A percentile compares a stretch with the other conserved stretches of the same genome.
These are phyloP conservation scores for Cercophora newfieldiana DNA, from an alignment of 495 filamentous ascomycete species.

Conservation along the genomic window DNA sequence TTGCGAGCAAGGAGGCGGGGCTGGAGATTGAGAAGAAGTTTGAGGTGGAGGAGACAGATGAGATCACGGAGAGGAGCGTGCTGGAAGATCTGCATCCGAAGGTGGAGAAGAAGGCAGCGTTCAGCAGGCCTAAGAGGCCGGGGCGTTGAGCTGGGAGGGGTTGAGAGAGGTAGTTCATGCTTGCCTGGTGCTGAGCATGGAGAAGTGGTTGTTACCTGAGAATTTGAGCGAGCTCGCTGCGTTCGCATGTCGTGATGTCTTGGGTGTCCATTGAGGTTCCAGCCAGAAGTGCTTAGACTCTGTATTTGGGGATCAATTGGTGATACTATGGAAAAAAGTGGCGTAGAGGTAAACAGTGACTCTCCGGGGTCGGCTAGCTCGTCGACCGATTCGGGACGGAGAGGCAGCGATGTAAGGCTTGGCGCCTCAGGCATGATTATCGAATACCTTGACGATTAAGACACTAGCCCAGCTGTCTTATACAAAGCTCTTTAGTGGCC, in stretches of 20 bases:
- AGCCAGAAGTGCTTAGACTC: no score
- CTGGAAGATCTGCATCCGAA: constrained; percentile 75
- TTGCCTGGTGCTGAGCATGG: neutral
- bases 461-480: no score
- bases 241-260: neutral
- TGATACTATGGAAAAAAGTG: no score
- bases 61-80: constrained; percentile 72
- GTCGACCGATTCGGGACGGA: no score
- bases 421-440: no score
- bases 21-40: constrained; percentile 74
- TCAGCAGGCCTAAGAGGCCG: constrained; percentile 87
- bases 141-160: constrained; percentile 45
- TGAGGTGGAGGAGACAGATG: constrained; percentile 62
- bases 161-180: neutral
- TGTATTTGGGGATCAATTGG: no score
- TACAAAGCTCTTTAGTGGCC: no score
- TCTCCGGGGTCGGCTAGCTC: no score
- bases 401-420: no score
- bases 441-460: no score
- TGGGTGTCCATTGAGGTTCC: no score
- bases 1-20: constrained; percentile 69
- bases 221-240: neutral
- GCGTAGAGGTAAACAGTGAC: no score
- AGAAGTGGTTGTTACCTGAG: neutral
- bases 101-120: constrained; percentile 67